These are phyloP conservation scores for Parathielavia hyrcaniae DNA, from an alignment of 495 filamentous ascomycete genomes.

Conservation along the genomic window DNA sequence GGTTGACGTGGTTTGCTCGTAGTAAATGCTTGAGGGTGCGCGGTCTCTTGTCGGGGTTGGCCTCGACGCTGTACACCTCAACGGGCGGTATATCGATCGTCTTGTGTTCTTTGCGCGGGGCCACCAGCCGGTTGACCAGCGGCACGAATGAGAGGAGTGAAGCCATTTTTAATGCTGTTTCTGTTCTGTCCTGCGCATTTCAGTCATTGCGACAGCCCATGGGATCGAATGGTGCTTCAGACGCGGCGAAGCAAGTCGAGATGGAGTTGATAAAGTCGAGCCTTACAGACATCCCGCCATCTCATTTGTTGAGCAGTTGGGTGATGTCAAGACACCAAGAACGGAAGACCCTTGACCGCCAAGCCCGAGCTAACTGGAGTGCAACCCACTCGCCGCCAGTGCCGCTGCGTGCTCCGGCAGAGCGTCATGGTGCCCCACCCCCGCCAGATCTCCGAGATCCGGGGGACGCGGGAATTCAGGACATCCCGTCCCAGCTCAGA, in stretches of 20 bases:
- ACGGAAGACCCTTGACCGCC: constrained; percentile 7
- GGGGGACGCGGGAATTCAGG: neutral
- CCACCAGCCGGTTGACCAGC: constrained; percentile 41
- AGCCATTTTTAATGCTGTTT: constrained; percentile 25
- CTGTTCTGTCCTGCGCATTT: neutral
- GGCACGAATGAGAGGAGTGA: constrained; percentile 47
- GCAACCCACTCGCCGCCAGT: neutral
- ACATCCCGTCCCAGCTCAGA: neutral
- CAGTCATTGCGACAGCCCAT: neutral
- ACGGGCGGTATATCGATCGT: constrained; percentile 63
- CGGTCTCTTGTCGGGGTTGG: constrained; percentile 65
- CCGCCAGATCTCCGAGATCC: constrained; percentile 4
- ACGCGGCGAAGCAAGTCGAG: neutral
- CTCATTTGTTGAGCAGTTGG: constrained; percentile 15
- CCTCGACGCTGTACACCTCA: constrained; percentile 71
- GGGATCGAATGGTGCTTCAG: neutral
- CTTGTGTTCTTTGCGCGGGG: constrained; percentile 21
- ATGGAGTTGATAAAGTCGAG: neutral
- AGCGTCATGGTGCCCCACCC: constrained; percentile 14
- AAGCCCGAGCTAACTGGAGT: neutral
- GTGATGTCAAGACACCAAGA: constrained; percentile 17
- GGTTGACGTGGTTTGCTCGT: constrained; percentile 83
- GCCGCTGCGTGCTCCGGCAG: too few species aligned
- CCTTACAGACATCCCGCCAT: neutral
- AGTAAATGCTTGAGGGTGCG: constrained; percentile 84